Base-by-base conservation (phyloP, 805 yeast genomes). In the Candida chilensis region DNA sequence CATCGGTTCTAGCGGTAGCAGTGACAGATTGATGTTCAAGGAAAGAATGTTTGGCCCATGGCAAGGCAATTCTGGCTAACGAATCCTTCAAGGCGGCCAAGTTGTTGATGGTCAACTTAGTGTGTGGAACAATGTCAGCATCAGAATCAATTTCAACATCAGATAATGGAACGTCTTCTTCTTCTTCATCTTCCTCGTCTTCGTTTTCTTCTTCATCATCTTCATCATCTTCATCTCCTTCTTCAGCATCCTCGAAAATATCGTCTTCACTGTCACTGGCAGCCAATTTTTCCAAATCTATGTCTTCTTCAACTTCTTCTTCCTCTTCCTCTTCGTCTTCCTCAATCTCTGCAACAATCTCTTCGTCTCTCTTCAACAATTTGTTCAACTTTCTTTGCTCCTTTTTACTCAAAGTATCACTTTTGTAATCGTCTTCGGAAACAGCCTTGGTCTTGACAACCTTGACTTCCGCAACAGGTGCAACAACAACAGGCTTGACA, bases 111-210 rank as follows among this genome's bases (percentile, higher is more conserved):
- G 96, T 88, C 30, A 86, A 68, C 53, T 88, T 88, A 34, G 92
- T 86, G 57, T 81, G 76, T 29, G 97, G 96, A 21, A 90, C 87
- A 27, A 88, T 74, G 53, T 92, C 98, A 12, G 95, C 95, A 50
- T 88, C 96, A 2, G 92, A 84, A 47, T 87, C 96, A 26, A 85
- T 60, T 47, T 90, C 96, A 16, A 81, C 96, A 32, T 87, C 96
- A 1, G 95, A 83, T 31, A 86, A 70, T 14, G 95, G 82, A 27
- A 88, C 70, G 42, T 87, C 96, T 40, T 81, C 88, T 33, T 74
- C 85, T 5, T 78, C 90, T 26, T 72, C 82, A 18, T 69, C 78
- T 27, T 67, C 78, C 24, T 68, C 76, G 11, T 66, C 76, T 7
- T 60, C 73, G 1, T 64, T 74, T 5, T 68, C 74, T 8, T 65